These are phyloP conservation scores for Cutaneotrichosporon arboriforme DNA, from an alignment of 1,284 basidiomycete genomes.

Conservation along the genomic window DNA sequence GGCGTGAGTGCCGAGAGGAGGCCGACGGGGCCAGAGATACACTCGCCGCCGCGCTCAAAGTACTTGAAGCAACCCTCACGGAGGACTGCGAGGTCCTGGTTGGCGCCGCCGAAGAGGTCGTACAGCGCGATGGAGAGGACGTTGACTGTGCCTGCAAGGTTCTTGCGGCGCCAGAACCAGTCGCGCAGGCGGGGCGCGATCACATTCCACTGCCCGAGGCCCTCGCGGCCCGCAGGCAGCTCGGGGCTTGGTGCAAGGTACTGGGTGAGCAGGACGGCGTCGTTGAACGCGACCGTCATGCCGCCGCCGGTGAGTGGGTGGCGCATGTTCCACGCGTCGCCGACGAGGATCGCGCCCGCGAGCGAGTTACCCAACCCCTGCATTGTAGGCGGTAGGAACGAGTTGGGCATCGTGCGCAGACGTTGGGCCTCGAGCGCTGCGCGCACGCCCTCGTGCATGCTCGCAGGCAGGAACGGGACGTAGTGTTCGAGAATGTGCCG, in stretches of 20 bases:
- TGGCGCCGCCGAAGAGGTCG: slow-evolving; percentile 76
- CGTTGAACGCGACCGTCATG: slow-evolving; percentile 88
- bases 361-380: slow-evolving; percentile 60
- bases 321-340: slow-evolving; percentile 98
- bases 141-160: slow-evolving; percentile 75
- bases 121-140: slow-evolving; percentile 86
- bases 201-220: slow-evolving; percentile 58
- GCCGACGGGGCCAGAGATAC: slow-evolving; percentile 80
- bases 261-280: slow-evolving; percentile 67
- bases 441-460: slow-evolving; percentile 60
- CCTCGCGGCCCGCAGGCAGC: slow-evolving; percentile 34
- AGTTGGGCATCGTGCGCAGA: slow-evolving; percentile 90
- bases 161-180: slow-evolving; percentile 84
- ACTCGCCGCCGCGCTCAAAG: slow-evolving; percentile 88
- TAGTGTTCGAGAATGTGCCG: slow-evolving; percentile 65
- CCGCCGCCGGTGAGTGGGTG: slow-evolving; percentile 96
- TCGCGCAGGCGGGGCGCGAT: slow-evolving; percentile 57
- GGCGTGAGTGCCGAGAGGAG: slow-evolving; percentile 69
- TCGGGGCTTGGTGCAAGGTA: slow-evolving; percentile 52
- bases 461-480: slow-evolving; percentile 69
- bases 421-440: slow-evolving; percentile 64
- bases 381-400: slow-evolving; percentile 77
- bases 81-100: slow-evolving; percentile 66
- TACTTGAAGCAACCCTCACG: slow-evolving; percentile 95
- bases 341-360: slow-evolving; percentile 73